Base-by-base conservation (phyloP, 495 filamentous ascomycete genomes). In the Xylaria venustula region DNA sequence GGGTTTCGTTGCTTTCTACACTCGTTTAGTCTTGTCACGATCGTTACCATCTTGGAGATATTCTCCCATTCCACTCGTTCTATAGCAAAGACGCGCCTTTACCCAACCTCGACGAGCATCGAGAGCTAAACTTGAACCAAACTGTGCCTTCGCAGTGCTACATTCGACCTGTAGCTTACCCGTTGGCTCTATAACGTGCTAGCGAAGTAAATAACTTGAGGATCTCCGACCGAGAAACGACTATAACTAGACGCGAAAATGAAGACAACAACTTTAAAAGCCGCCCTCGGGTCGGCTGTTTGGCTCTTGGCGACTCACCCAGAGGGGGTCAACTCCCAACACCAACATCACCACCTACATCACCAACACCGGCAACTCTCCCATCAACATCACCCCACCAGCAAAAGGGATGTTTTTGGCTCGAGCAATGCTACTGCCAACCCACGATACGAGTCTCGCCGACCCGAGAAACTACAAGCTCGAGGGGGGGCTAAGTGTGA, bases 401-500 rank as follows among this genome's bases (percentile, higher is more conserved):
- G 25, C 1, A 70, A 62, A 11, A 64, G 68, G 40, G 53, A 41
- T 12, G 2, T 4, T 30, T 56, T 46, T 46, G 15, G 22, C 26
- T n/a, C 56, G 23, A 54, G 44, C 19, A 54, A 32, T 20, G 42
- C 52, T 7, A 57, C 60, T 45, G 50, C 55, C 47, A 71, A 68
- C 22, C 63, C 61, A 0, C 66, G 61, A 8, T 71, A 71, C 25
- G 64, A 56, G 2, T 37, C 30, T 1, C 66, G 67, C 34, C 64
- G 64, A 22, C 64, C 46, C 17, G 67, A 63, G 45, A 60, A 22
- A 40, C 71, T 58, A 54, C 67, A 57, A 37, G 70, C 46, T 45
- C 67, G 63, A 72, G 74, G 70, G 65, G 83, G 53, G 49, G 80
- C 78, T 30, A 70, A 77, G 62, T 93, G 90, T 71, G 61, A 80